Evolutionary conservation across 768 basidiomycete species (phyloP), one percentile per base, ranked within the genome.

Genomic region (Lentinula sp.): DNA sequence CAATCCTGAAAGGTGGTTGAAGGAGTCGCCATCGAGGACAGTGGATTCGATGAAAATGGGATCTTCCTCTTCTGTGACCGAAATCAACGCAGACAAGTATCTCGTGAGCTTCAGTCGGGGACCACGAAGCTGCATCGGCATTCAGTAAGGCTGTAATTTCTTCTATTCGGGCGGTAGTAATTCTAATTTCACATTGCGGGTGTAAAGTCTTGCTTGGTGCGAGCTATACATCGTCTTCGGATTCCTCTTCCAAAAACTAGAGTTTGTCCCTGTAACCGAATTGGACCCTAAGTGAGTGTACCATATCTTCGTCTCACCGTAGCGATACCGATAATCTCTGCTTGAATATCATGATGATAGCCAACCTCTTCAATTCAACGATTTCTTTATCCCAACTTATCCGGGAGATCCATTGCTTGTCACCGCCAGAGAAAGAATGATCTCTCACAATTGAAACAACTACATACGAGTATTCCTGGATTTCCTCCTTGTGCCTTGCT

Each of bases 91-190:
- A n/a, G 71, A 71, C 13, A 28, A 60, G 4, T 69, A 64, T 23
- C 57, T 72, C n/a, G 68, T 70, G 28, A 57, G 61, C n/a, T 70
- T 70, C 59, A 64, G 64, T 28, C 67, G 65, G 41, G 70, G 68
- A 0, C 67, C 70, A 7, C 61, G 70, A 7, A 64, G 63, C 41
- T 71, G 70, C 32, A 55, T 71, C 2, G 69, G 68, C 13, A 61
- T 68, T 3, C 69, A 70, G 66, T 69, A 28, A 39, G 66, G 50
- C 32, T 23, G 10, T n/a, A 4, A n/a, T 20, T 12, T 15, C 5
- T 20, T 48, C 18, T 23, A n/a, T 16, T 23, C 45, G 1, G 7
- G 45, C 28, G 28, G 28, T 28, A 23, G 23, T 23, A 23, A 32
- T 18, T 20, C 20, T 50, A 50, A 23, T 7, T 10, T 20, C 36